These are phyloP conservation scores for Pestalotiopsis sp. DNA, from an alignment of 2,329 filamentous ascomycete species.

Conservation along the genomic window DNA sequence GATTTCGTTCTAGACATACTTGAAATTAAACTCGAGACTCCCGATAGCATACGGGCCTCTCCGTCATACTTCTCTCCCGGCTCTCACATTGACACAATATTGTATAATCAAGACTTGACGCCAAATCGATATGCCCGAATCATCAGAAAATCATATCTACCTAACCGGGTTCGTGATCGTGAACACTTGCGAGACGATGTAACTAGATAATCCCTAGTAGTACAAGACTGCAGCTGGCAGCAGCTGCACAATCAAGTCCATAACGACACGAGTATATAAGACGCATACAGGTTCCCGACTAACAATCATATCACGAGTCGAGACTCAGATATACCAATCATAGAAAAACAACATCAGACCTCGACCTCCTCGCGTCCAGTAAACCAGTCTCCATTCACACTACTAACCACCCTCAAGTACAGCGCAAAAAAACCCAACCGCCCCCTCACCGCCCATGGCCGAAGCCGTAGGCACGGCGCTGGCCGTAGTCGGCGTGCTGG, in stretches of 20 bases:
- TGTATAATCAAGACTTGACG: no score
- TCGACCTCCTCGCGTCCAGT: background rate
- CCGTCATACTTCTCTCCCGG: no score
- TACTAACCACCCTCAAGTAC: background rate
- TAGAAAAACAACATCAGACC: background rate
- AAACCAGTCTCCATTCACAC: background rate
- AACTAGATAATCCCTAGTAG: no score
- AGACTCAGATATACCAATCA: background rate
- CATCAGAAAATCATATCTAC: no score
- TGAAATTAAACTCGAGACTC: no score
- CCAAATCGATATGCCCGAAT: no score
- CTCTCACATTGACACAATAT: no score
- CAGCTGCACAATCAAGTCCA: background rate
- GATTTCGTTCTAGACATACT: no score
- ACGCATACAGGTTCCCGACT: background rate
- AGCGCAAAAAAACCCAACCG: no score
- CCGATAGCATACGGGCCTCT: no score
- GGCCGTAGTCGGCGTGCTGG: conserved; percentile 46
- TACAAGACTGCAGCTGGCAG: background rate
- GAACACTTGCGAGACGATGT: no score
- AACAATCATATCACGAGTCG: background rate
- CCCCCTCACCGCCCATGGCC: conserved; percentile 26
- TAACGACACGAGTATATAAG: background rate
- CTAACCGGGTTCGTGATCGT: no score
- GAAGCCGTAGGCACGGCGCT: conserved; percentile 46